These are phyloP conservation scores for Macaranga tanarius DNA, from an alignment of 441 rosid genomes.

Conservation along the genomic window DNA sequence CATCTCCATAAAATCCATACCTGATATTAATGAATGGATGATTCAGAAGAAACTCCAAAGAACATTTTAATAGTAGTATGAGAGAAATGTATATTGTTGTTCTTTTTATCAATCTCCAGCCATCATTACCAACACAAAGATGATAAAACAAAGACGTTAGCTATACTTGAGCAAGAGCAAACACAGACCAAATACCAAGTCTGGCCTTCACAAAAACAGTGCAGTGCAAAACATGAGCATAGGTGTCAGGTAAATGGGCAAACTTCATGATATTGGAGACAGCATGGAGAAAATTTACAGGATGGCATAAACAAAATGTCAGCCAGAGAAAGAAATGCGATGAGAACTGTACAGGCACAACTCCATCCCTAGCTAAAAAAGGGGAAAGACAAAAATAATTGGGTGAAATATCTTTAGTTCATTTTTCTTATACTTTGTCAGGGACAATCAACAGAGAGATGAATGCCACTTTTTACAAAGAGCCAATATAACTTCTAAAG, in stretches of 20 bases:
- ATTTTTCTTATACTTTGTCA: background rate
- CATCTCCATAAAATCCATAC: slow-evolving; percentile 98
- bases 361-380: background rate
- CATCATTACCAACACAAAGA: background rate
- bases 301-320: background rate
- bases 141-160: background rate
- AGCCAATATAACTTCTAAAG: background rate
- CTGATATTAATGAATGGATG: slow-evolving; percentile 37
- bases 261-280: background rate
- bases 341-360: background rate
- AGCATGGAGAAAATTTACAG: background rate
- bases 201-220: background rate
- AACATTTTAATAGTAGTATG: background rate
- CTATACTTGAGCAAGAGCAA: background rate
- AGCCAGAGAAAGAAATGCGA: background rate
- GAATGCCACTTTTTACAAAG: background rate
- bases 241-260: background rate
- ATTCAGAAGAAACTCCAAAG: slow-evolving; percentile 18
- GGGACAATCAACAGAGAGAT: background rate
- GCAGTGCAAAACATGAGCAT: background rate
- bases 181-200: background rate
- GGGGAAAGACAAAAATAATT: background rate
- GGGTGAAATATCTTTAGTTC: background rate
- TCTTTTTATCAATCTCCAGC: background rate
- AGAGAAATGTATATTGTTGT: background rate